A percentile compares a stretch with the other conserved stretches of the same genome.
These are phyloP conservation scores for Allantophomopsis cytisporea DNA, from an alignment of 2,329 filamentous ascomycete genomes.

Conservation along the genomic window DNA sequence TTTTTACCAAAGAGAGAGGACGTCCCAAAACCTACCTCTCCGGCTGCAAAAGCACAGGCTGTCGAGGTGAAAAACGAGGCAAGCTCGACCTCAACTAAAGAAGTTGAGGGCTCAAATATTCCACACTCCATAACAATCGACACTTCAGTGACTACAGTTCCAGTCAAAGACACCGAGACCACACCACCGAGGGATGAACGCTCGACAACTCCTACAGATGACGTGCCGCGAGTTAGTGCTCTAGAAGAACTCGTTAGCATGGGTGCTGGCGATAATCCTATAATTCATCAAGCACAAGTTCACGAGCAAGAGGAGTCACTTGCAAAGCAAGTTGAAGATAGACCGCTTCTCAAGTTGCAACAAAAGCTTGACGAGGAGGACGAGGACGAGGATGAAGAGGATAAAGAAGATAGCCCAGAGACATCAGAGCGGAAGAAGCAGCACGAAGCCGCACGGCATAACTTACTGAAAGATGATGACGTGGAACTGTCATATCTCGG, in stretches of 20 bases:
- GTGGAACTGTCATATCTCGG: constrained; percentile 68
- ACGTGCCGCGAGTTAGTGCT: constrained; percentile 22
- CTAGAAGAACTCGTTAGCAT: constrained; percentile 68
- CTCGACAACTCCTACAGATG: constrained; percentile 1
- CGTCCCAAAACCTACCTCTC: constrained; percentile 17
- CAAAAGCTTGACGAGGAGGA: constrained; percentile 81
- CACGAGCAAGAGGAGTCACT: constrained; percentile 80
- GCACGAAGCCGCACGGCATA: constrained; percentile 36
- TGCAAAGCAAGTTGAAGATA: constrained; percentile 77
- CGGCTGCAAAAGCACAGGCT: constrained; percentile 9
- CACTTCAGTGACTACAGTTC: neutral
- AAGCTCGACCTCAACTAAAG: neutral
- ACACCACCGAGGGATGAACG: neutral
- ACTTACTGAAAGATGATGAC: constrained; percentile 79
- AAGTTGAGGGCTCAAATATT: constrained; percentile 5
- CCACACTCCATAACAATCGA: constrained; percentile 3
- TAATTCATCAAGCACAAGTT: constrained; percentile 58
- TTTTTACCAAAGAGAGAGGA: constrained; percentile 73
- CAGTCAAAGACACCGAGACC: constrained; percentile 24
- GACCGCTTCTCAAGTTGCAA: constrained; percentile 84
- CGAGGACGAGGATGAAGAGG: constrained; percentile 30
- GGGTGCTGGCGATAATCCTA: constrained; percentile 55
- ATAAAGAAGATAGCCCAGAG: constrained; percentile 18
- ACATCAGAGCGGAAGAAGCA: constrained; percentile 17
- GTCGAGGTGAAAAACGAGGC: neutral